phyloP scores from a whole-genome alignment of 768 basidiomycete genomes.

The Phylloporus rhodoxanthus region DNA sequence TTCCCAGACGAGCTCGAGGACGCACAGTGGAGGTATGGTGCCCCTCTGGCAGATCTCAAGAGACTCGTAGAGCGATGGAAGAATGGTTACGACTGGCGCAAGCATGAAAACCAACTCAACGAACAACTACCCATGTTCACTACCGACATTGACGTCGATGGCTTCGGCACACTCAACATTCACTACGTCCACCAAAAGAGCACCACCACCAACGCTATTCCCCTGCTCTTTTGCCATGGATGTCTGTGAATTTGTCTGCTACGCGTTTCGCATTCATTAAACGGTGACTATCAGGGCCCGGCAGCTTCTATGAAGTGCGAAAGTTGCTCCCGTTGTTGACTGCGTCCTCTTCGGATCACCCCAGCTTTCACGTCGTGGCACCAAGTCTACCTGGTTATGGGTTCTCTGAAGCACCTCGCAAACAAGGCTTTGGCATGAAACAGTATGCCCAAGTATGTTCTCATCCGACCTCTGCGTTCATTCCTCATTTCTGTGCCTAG shows the following conservation, averaged over 20 bases:
- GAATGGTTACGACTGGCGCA: slow-evolving; percentile 51
- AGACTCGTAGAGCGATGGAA: slow-evolving; percentile 48
- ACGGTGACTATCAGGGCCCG: slow-evolving; percentile 46
- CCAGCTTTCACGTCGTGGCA: slow-evolving; percentile 60
- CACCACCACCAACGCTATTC: slow-evolving; percentile 40
- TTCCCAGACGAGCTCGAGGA: slow-evolving; percentile 58
- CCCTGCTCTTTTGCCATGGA: slow-evolving; percentile 57
- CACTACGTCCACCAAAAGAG: slow-evolving; percentile 59
- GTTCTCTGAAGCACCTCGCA: slow-evolving; percentile 52
- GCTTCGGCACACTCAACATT: slow-evolving; percentile 43
- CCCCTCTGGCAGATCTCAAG: slow-evolving; percentile 42
- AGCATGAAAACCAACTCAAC: slow-evolving; percentile 47
- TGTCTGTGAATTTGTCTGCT: slow-evolving; percentile 31
- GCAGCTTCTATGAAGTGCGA: slow-evolving; percentile 50
- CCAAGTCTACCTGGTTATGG: slow-evolving; percentile 56
- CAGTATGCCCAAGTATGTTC: slow-evolving; percentile 51
- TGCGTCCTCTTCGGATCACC: slow-evolving; percentile 35
- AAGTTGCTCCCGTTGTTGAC: slow-evolving; percentile 54
- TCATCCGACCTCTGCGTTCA: background rate
- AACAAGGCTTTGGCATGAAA: slow-evolving; percentile 42
- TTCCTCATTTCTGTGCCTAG: slow-evolving; percentile 21
- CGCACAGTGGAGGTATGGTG: slow-evolving; percentile 48
- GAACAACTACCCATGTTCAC: slow-evolving; percentile 51
- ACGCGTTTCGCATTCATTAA: background rate
- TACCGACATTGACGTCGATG: slow-evolving; percentile 42